Evolutionary conservation across 176 grass and related monocot genomes (phyloP).

Genomic region (Typha latifolia): DNA sequence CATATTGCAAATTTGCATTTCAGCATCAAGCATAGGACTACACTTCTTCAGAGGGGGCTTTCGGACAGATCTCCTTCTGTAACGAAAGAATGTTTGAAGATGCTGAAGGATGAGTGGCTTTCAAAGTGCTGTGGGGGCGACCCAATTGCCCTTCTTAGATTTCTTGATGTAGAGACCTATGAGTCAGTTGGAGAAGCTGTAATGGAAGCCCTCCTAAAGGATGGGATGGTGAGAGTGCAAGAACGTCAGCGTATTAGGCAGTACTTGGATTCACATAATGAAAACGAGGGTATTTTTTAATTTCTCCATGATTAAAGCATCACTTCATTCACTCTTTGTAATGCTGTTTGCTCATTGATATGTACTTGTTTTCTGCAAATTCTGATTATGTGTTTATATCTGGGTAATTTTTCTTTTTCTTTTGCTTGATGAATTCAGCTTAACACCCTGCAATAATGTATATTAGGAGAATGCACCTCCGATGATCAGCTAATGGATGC

Average conservation of each 20-base stretch:
- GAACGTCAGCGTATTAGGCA: slow-evolving; percentile 64
- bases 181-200: slow-evolving; percentile 80
- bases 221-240: slow-evolving; percentile 48
- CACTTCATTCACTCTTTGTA: neutral
- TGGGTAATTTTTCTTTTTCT: neutral
- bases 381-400: neutral
- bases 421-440: too few relatives aligned
- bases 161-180: slow-evolving; percentile 93
- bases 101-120: slow-evolving; percentile 98
- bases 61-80: slow-evolving; percentile 67
- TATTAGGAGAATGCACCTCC: slow-evolving; percentile 40
- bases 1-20: slow-evolving; percentile 8
- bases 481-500: slow-evolving; percentile 65
- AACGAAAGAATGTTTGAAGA: slow-evolving; percentile 61
- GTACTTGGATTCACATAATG: slow-evolving; percentile 30
- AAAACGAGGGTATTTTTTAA: slow-evolving; percentile 40
- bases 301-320: neutral
- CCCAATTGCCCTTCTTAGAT: slow-evolving; percentile 53
- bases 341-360: neutral
- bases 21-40: slow-evolving; percentile 95
- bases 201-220: slow-evolving; percentile 60
- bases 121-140: slow-evolving; percentile 55
- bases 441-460: neutral
- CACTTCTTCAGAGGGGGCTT: slow-evolving; percentile 73
- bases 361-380: neutral